phyloP scores from a whole-genome alignment of 805 yeast species.

The Starmerella khaoyaiensis region DNA sequence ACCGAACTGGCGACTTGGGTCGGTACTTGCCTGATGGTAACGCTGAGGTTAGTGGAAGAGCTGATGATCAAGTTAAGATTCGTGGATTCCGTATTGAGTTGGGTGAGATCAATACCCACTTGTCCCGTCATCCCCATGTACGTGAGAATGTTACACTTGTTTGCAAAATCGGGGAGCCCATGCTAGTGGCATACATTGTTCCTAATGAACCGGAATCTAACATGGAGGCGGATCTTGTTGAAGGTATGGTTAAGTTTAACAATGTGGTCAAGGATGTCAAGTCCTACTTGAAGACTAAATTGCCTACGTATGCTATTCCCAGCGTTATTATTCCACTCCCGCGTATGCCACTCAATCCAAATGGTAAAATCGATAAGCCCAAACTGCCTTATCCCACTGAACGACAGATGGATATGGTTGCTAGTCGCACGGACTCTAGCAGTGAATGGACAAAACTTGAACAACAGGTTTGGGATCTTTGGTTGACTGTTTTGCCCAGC shows the following conservation, averaged over 20 bases:
- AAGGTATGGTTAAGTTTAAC: conserved; percentile 64
- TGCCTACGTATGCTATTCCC: conserved; percentile 91
- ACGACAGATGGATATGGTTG: conserved; percentile 68
- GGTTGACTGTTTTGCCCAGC: conserved; percentile 77
- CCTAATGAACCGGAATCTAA: conserved; percentile 41
- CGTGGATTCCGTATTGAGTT: conserved; percentile 97
- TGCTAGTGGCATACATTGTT: conserved; percentile 80
- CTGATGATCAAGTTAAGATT: conserved; percentile 96
- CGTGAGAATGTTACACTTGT: conserved; percentile 90
- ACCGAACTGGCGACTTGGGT: conserved; percentile 96
- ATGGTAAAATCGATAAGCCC: conserved; percentile 97
- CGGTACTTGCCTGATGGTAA: conserved; percentile 94
- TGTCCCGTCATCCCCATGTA: conserved; percentile 83
- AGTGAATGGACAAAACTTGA: conserved; percentile 49
- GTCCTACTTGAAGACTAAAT: conserved; percentile 68
- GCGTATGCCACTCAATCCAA: conserved; percentile 86
- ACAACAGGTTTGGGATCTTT: conserved; percentile 57
- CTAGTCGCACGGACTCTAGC: conserved; percentile 36
- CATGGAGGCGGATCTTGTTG: conserved; percentile 47
- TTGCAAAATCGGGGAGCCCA: conserved; percentile 85
- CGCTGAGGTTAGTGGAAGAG: conserved; percentile 96
- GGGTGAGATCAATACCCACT: conserved; percentile 96
- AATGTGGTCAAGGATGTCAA: conserved; percentile 70
- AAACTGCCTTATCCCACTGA: conserved; percentile 89
- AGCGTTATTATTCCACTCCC: conserved; percentile 77